A percentile compares a stretch with the other conserved stretches of the same genome.
phyloP scores from a whole-genome alignment of 2,329 filamentous ascomycete species.

The Sphaerostilbella broomeana region DNA sequence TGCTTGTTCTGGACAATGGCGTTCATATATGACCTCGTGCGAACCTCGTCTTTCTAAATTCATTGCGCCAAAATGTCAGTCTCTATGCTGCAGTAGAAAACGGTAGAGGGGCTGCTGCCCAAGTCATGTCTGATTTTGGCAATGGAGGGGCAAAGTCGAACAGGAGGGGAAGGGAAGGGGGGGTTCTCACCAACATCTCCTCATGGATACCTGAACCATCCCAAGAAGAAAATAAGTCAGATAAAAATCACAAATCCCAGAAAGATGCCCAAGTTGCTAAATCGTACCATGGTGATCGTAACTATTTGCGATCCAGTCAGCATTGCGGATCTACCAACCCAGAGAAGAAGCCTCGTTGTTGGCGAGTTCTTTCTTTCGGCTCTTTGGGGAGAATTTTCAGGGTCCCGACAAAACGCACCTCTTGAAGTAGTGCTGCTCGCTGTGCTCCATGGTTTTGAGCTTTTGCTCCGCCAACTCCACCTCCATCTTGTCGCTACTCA shows the following conservation, averaged over 20 bases:
- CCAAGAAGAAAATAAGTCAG: conserved; percentile 24
- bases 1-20: conserved; percentile 96
- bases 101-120: no score
- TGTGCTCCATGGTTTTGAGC: conserved; percentile 75
- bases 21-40: conserved; percentile 94
- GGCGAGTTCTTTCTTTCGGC: not conserved
- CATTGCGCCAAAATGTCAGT: conserved; percentile 1
- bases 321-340: conserved; percentile 14
- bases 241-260: not conserved
- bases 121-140: no score
- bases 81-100: no score
- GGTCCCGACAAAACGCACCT: conserved; percentile 50
- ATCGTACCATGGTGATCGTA: conserved; percentile 91
- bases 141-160: conserved; percentile 12
- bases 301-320: conserved; percentile 45
- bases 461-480: conserved; percentile 54
- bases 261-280: conserved; percentile 2
- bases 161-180: conserved; percentile 16
- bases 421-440: conserved; percentile 99
- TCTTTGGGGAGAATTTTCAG: conserved; percentile 5
- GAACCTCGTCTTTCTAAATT: conserved; percentile 90
- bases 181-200: conserved; percentile 82
- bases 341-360: not conserved
- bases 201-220: conserved; percentile 74
- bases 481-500: conserved; percentile 50